Evolutionary conservation across 305 asterid genomes (phyloP).

Genomic region (Rubia peregrina): DNA sequence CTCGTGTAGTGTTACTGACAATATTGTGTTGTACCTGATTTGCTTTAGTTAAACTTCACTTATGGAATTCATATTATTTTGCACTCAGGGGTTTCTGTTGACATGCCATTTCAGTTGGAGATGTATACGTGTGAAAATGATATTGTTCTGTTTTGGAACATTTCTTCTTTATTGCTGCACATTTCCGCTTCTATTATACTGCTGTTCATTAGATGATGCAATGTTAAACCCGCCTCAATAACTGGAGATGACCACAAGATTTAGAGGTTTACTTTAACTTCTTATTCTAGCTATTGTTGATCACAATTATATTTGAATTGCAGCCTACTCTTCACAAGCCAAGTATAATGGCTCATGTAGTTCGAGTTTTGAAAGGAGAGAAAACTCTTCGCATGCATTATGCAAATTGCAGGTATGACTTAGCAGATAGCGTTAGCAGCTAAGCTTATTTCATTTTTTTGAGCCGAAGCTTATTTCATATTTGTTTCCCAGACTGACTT

Average conservation of each 20-base stretch:
- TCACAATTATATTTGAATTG: slow-evolving; percentile 24
- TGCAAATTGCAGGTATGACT: slow-evolving; percentile 95
- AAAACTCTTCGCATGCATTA: slow-evolving; percentile 98
- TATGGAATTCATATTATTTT: not conserved
- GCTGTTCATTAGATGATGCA: not conserved
- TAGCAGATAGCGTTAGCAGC: not conserved
- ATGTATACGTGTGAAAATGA: not conserved
- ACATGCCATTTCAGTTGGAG: not conserved
- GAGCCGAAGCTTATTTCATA: not conserved
- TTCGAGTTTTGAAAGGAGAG: slow-evolving; percentile 93
- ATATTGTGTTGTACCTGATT: not conserved
- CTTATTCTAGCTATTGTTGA: slow-evolving; percentile 16
- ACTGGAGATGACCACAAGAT: not conserved
- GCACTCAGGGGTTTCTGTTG: not conserved
- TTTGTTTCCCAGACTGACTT: slow-evolving; percentile 23
- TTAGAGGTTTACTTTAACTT: slow-evolving; percentile 1
- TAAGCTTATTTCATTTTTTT: slow-evolving; percentile 11
- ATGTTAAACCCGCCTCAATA: not conserved
- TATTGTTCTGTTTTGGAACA: not conserved
- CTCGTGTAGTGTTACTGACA: not conserved
- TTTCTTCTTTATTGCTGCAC: not conserved
- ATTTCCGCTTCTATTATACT: not conserved
- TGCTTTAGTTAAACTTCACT: not conserved
- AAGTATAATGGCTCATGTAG: slow-evolving; percentile 98
- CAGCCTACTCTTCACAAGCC: slow-evolving; percentile 99